Base-by-base conservation (phyloP, 2,329 filamentous ascomycete genomes). In the Fonsecaea erecta region DNA sequence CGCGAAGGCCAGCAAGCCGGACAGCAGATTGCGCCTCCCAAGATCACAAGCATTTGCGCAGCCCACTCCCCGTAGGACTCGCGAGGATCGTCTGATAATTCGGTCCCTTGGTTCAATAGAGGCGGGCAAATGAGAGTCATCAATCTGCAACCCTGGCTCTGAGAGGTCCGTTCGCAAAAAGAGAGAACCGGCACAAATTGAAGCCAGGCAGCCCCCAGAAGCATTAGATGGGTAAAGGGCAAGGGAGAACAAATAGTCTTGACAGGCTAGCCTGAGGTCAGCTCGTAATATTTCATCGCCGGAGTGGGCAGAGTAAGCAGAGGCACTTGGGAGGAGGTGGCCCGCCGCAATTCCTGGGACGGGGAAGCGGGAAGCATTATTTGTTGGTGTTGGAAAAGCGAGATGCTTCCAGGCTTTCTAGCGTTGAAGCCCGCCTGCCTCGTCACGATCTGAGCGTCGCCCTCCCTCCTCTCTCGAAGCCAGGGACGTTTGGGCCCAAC, bases 81-180 rank as follows among this genome's bases (percentile, higher is more conserved):
- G 60, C 21, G 46, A 56, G 53, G 68, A 59, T 59, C 53, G 52
- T 56, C 59, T 59, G 66, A 40, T 66, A 62, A 70, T 70, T 70
- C 66, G n/a, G 68, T 55, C 51, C 24, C 61, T 65, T 58, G 67
- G 28, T 52, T 48, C 46, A 58, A 52, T 46, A 61, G 59, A 66
- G 58, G 66, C 68, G 63, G n/a, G 60, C 68, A 68, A 70, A 70
- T 70, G 66, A 67, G 65, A 64, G 60, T 64, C 68, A 64, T 65
- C 58, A 68, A 61, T 63, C 30, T 51, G 18, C 28, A 61, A 64
- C 65, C 63, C 65, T 60, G 18, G 63, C 35, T 52, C 58, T 70
- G 61, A 68, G 63, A 68, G 65, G 68, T 63, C 65, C 63, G 63
- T 66, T 67, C 62, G 67, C 54, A 62, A 65, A 48, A 24, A 60